Base-by-base conservation (phyloP, 2,329 filamentous ascomycete species). In the Fusarium nygamai region DNA sequence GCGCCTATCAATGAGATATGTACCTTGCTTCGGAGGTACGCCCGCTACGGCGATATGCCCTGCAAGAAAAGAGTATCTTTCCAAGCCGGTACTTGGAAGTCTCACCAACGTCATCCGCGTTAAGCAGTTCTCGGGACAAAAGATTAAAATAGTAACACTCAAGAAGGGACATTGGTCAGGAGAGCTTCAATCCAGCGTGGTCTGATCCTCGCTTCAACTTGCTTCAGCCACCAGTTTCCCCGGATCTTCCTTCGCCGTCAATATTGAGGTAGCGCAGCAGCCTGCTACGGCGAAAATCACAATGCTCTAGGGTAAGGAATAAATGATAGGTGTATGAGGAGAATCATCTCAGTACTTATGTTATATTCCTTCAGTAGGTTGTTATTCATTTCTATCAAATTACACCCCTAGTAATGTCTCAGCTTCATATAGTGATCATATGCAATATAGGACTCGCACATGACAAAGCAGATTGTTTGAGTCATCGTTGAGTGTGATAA, bases 81-180 rank as follows among this genome's bases (percentile, higher is more conserved):
- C 2, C 31, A 17, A 27, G 13, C 14, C 31, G 19, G 17, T 51
- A 69, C 66, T 34, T 69, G 22, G 11, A n/a, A 41, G 12, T 10
- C 9, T 20, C 13, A 39, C 12, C 41, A 36, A 31, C 14, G 22
- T 51, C 24, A 59, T 56, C 59, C 22, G 46, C 58, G 33, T 65
- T 38, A 56, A 44, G 59, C 43, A 50, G 24, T 34, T 50, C 16
- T 22, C 36, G 47, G 48, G 17, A 33, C 43, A 31, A 34, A 54
- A 44, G 31, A 36, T 64, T 46, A 38, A 70, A 57, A 71, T 68
- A 60, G 38, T 33, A 69, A 56, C 34, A 29, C 13, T 38, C 46
- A 41, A 51, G 39, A 60, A 47, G 27, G 24, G 17, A 38, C 13
- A 10, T n/a, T 13, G 14, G 17, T 29, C 7, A n/a, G 14, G 17